Conservation (phyloP, 2,329 filamentous ascomycete species). For the Onygena corvina region DNA sequence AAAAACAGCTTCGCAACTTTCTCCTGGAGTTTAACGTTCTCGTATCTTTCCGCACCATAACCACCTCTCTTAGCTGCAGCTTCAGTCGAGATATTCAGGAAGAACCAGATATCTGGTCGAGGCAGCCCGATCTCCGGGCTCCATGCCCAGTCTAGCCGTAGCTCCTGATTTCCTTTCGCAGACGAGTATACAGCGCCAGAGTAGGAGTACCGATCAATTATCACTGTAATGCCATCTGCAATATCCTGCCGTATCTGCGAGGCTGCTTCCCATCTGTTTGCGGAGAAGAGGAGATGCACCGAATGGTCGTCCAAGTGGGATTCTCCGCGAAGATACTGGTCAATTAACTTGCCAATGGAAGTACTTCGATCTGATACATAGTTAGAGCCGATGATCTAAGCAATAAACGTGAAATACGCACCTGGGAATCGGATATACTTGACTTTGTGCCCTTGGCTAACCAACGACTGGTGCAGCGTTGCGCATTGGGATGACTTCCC, state of each 20-base stretch:
- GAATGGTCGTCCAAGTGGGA: conserved; percentile 71
- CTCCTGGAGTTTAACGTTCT: conserved; percentile 69
- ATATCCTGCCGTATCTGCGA: conserved; percentile 39
- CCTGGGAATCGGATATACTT: conserved; percentile 56
- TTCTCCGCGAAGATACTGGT: conserved; percentile 62
- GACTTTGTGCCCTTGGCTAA: conserved; percentile 40
- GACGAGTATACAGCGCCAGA: conserved; percentile 87
- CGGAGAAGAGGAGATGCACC: conserved; percentile 80
- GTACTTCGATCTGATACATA: conserved; percentile 58
- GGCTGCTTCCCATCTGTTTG: conserved; percentile 71
- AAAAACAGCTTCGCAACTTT: conserved; percentile 64
- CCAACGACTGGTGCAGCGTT: conserved; percentile 47
- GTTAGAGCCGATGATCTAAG: conserved; percentile 8
- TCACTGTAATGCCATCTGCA: conserved; percentile 55
- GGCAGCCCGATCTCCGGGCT: conserved; percentile 77
- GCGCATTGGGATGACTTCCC: conserved; percentile 88
- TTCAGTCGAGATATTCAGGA: conserved; percentile 67
- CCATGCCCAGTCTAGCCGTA: conserved; percentile 68
- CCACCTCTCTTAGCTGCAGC: conserved; percentile 66
- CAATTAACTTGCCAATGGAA: conserved; percentile 75
- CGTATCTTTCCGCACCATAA: conserved; percentile 81
- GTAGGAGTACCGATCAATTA: conserved; percentile 92
- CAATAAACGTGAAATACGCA: conserved; percentile 22
- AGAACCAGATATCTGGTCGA: conserved; percentile 73
- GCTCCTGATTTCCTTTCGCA: conserved; percentile 62